Base-by-base conservation (phyloP, 805 yeast genomes). In the Hyphopichia homilentoma region DNA sequence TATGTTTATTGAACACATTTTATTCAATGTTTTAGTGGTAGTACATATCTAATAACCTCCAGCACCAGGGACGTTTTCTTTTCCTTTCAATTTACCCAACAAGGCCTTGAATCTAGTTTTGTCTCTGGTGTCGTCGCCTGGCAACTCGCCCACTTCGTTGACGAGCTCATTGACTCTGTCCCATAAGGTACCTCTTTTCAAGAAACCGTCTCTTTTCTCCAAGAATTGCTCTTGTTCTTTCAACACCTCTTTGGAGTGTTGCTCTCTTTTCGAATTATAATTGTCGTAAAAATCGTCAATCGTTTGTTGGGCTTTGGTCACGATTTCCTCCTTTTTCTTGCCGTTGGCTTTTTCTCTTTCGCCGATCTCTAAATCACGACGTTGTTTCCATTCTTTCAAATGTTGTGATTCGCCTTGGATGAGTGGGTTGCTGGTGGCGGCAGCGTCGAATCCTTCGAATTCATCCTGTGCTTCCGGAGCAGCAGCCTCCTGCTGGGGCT, bases 231-330 rank as follows among this genome's bases (percentile, higher is more conserved):
- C 79, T 46, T 86, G 85, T 45, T 83, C 93, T 32, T 68, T 65
- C 53, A 70, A 68, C 8, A 84, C 81, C 37, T 73, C 71, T 39
- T 75, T 79, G 35, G 80, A 64, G 32, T 79, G 75, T 43, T 73
- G 73, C 33, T 86, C 90, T 59, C 79, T 83, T 66, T 89, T 89
- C 52, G 72, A 68, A 64, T 86, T 88, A 70, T 90, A 90, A 52
- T 81, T 81, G 48, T 86, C 95, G 59, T 90, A 90, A 59, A 90
- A 90, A 43, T 84, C 95, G 56, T 90, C 96, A 50, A 88, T 77
- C 33, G 87, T 80, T 54, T 79, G 78, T 50, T 77, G 76, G 7
- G 97, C 97, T 41, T 81, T 81, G 32, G 76, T 73, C 35, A 82
- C 74, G 37, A 87, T 71, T 39, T 79, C 86, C 19, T 66, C 66